Evolutionary conservation across 177 flowering plant genomes (phyloP), one percentile per base, ranked within the genome.

Genomic region (Vitis hybrid): DNA sequence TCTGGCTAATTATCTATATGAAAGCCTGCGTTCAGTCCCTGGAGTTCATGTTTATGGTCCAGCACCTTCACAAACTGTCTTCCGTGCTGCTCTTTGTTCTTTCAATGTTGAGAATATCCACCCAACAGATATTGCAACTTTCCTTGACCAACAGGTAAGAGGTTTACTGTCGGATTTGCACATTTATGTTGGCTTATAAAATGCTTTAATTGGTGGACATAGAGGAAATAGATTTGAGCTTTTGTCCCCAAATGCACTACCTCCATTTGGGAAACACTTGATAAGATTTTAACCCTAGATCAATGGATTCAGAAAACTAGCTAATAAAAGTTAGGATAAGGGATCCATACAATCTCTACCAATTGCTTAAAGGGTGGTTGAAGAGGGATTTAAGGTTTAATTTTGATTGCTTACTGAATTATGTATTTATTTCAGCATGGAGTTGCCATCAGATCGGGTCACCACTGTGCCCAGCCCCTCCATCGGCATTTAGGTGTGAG

Each of bases 381-480:
- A 27, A 27, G 27, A 27, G 27, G 27, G 27, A 27, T 27, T 2
- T 27, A 27, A 27, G 60, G 10, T 15, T 70, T n/a, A 30, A 14
- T 62, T 8, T 48, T 27, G 57, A 58, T 21, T 60, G 12, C 11
- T 48, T 66, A 40, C 66, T 66, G 52, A 32, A 30, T 35, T 52
- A 16, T 60, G 13, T 50, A 64, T 62, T 64, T 40, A 18, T 74
- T 74, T 50, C 94, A 94, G 99, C 97, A 96, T 73, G 97, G 98
- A 35, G 94, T 96, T 67, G 98, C 99, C 18, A 88, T 93, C 68
- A 81, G 99, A 74, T 94, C 99, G 2, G 99, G 99, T 12, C 99
- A 96, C 81, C 99, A 96, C 70, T 96, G 99, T 66, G 98, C 99
- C 3, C 98, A 96, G 76, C 98, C 97, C 52, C 93, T 94, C 13